A percentile compares a stretch with the other conserved stretches of the same genome.
These are phyloP conservation scores for Geum urbanum DNA, from an alignment of 306 rosid species.

Conservation along the genomic window DNA sequence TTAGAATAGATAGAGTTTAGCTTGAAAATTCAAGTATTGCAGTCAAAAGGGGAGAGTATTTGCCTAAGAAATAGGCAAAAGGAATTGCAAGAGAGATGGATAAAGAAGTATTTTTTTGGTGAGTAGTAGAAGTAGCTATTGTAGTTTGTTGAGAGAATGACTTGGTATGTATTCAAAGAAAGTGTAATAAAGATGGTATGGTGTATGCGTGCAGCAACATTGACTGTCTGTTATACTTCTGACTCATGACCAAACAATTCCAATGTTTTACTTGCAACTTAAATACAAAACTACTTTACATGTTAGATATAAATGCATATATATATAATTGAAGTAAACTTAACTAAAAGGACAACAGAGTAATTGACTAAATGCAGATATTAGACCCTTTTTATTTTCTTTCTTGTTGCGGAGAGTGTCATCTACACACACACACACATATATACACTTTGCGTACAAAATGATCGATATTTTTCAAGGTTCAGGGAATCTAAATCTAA, in stretches of 20 bases:
- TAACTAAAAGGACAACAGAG: neutral
- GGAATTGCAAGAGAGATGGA: neutral
- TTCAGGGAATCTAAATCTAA: no score
- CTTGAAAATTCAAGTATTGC: neutral
- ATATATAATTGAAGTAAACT: no score
- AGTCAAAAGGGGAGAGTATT: neutral
- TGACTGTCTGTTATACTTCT: neutral
- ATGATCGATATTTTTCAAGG: no score
- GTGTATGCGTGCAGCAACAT: neutral
- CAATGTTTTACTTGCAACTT: constrained; percentile 8
- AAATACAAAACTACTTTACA: neutral
- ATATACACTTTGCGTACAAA: no score
- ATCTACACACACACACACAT: no score
- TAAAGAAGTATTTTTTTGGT: neutral
- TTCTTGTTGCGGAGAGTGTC: no score
- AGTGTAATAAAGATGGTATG: no score
- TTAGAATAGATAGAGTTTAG: neutral
- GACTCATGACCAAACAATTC: neutral
- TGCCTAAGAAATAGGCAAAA: neutral
- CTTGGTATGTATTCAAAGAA: neutral
- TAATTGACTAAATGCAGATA: neutral
- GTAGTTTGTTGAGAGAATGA: constrained; percentile 5
- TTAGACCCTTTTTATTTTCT: no score
- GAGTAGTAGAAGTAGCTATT: neutral
- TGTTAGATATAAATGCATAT: no score